Conservation (phyloP, 1,284 basidiomycete genomes). For the Austroboletus rostrupii region DNA sequence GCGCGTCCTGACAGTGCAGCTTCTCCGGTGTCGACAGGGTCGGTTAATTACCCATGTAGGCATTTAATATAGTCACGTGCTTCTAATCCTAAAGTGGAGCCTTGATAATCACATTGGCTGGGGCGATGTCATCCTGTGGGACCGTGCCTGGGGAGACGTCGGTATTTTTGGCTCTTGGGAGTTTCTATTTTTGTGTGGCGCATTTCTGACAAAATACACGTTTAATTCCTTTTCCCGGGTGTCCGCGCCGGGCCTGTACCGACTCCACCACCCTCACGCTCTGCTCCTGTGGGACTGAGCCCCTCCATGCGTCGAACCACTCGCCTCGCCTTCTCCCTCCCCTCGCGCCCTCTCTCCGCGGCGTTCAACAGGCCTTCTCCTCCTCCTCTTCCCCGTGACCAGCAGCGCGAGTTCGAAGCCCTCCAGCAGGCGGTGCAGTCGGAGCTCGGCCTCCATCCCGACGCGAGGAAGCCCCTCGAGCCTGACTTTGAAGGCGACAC, state of each 20-base stretch:
- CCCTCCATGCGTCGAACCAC: neutral
- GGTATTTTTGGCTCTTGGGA: neutral
- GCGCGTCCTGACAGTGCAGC: neutral
- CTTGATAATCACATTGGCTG: neutral
- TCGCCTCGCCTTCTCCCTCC: neutral
- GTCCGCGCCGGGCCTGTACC: too few relatives aligned
- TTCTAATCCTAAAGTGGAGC: slow-evolving; percentile 11
- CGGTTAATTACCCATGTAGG: slow-evolving; percentile 12
- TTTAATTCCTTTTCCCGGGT: neutral
- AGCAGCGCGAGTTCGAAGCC: slow-evolving; percentile 75
- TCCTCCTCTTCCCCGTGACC: slow-evolving; percentile 61
- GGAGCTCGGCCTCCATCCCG: slow-evolving; percentile 57
- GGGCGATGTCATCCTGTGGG: slow-evolving; percentile 1
- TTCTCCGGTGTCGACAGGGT: slow-evolving; percentile 2
- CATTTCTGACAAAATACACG: neutral
- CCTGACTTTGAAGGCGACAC: slow-evolving; percentile 71
- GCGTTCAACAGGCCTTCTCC: slow-evolving; percentile 58
- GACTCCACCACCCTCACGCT: too few relatives aligned
- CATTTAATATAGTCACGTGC: slow-evolving; percentile 13
- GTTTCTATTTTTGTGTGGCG: neutral
- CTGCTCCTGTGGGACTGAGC: too few relatives aligned
- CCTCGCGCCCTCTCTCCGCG: slow-evolving; percentile 15
- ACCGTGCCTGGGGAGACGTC: slow-evolving; percentile 2
- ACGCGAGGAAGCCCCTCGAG: slow-evolving; percentile 53
- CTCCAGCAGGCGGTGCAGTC: slow-evolving; percentile 59